A percentile compares a stretch with the other conserved stretches of the same genome.
Conservation (phyloP, 75 land plant species). For the Chamaecyparis obtusa region DNA sequence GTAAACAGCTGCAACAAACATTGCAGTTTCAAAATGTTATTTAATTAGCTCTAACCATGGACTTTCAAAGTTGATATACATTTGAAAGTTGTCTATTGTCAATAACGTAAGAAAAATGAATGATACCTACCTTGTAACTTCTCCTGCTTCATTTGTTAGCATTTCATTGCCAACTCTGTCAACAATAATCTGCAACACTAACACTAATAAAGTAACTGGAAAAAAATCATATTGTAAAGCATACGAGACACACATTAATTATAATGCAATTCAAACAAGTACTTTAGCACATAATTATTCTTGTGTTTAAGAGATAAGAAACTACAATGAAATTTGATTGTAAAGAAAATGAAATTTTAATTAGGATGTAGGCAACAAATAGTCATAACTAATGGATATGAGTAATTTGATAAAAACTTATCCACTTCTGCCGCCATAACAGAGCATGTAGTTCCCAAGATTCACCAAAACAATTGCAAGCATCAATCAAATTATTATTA, state of each 20-base stretch:
- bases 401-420: too few relatives aligned
- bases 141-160: slow-evolving; percentile 99
- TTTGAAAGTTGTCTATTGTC: not conserved
- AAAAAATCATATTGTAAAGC: not conserved
- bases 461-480: not conserved
- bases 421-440: not conserved
- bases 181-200: slow-evolving; percentile 75
- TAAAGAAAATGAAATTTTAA: not conserved
- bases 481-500: too few relatives aligned
- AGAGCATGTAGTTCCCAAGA: not conserved
- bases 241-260: not conserved
- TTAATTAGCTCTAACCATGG: not conserved
- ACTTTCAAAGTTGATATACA: not conserved
- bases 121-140: slow-evolving; percentile 76
- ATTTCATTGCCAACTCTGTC: slow-evolving; percentile 89
- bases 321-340: not conserved
- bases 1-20: slow-evolving; percentile 69
- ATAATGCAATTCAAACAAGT: not conserved
- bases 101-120: not conserved
- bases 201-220: not conserved
- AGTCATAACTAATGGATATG: not conserved
- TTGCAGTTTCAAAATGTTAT: not conserved
- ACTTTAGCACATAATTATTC: not conserved
- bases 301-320: not conserved
- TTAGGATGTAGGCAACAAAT: not conserved